Conservation (phyloP, 805 yeast species). For the Spathaspora arborariae region DNA sequence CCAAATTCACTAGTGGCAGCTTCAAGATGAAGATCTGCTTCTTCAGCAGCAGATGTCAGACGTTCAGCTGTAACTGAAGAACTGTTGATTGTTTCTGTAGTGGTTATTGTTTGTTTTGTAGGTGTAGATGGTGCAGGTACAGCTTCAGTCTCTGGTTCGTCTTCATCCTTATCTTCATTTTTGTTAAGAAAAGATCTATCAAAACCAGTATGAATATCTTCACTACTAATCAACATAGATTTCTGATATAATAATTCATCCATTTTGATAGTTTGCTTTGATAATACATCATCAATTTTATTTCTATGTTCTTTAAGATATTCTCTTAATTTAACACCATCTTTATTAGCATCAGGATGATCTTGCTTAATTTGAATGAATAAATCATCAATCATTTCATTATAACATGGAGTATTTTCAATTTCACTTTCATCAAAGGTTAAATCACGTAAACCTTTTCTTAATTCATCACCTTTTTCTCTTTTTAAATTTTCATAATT, state of each 20-base stretch:
- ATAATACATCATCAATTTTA: conserved; percentile 65
- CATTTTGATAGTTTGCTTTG: conserved; percentile 62
- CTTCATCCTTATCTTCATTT: conserved; percentile 18
- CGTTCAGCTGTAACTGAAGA: conserved; percentile 5
- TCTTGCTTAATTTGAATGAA: conserved; percentile 73
- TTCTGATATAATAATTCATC: conserved; percentile 68
- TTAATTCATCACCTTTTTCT: conserved; percentile 40
- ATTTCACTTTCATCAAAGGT: conserved; percentile 31
- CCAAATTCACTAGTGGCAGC: conserved; percentile 68
- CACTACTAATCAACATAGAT: conserved; percentile 74
- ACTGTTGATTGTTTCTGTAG: conserved; percentile 23
- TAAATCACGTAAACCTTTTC: conserved; percentile 41
- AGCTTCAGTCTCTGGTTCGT: too few species aligned
- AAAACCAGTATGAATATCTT: conserved; percentile 89
- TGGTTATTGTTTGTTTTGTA: conserved; percentile 22
- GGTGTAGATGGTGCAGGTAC: conserved; percentile 4
- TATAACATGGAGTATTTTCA: conserved; percentile 59
- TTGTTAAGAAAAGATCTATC: conserved; percentile 80
- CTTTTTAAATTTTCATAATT: conserved; percentile 34
- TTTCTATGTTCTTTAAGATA: conserved; percentile 56
- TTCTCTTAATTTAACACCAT: conserved; percentile 31
- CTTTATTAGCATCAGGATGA: conserved; percentile 42
- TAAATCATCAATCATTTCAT: conserved; percentile 90
- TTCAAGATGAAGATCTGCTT: conserved; percentile 51
- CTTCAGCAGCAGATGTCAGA: conserved; percentile 11